These are phyloP conservation scores for Boletellus sp. DNA, from an alignment of 768 basidiomycete species.

Conservation along the genomic window DNA sequence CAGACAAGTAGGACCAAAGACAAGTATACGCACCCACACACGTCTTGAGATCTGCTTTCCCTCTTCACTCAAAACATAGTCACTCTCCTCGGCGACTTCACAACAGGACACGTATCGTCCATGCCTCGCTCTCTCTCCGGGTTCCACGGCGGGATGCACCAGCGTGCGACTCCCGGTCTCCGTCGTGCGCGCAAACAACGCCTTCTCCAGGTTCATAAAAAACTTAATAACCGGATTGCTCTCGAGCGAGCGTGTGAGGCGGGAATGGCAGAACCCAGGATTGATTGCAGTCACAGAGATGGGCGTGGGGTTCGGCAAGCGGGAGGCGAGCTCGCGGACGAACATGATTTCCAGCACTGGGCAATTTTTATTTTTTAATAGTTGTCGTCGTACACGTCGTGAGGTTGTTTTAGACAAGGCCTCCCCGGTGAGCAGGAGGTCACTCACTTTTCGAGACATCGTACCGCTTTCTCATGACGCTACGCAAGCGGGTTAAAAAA, in stretches of 20 bases:
- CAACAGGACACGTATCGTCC: slow-evolving; percentile 31
- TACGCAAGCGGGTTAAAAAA: slow-evolving; percentile 1
- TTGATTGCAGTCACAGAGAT: slow-evolving; percentile 31
- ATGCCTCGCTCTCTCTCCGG: slow-evolving; percentile 19
- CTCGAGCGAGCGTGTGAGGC: slow-evolving; percentile 22
- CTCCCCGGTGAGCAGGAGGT: background rate
- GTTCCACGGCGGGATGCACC: slow-evolving; percentile 31
- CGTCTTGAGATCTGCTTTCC: slow-evolving; percentile 29
- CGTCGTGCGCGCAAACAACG: slow-evolving; percentile 27
- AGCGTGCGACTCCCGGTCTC: slow-evolving; percentile 37
- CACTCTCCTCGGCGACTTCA: slow-evolving; percentile 29
- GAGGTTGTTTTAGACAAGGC: background rate
- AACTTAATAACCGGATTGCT: background rate
- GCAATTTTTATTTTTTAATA: background rate
- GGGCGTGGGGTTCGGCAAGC: slow-evolving; percentile 24
- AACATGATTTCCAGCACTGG: slow-evolving; percentile 37
- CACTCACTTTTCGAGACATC: slow-evolving; percentile 26
- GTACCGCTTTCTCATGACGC: slow-evolving; percentile 26
- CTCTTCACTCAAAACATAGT: slow-evolving; percentile 29
- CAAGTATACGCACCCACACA: slow-evolving; percentile 33
- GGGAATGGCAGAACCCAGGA: slow-evolving; percentile 36
- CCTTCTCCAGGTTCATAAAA: slow-evolving; percentile 9
- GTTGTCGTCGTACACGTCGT: background rate
- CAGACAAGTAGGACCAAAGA: background rate
- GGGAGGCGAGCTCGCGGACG: slow-evolving; percentile 32